phyloP scores from a whole-genome alignment of 768 basidiomycete species.

The Naematelia encephala region DNA sequence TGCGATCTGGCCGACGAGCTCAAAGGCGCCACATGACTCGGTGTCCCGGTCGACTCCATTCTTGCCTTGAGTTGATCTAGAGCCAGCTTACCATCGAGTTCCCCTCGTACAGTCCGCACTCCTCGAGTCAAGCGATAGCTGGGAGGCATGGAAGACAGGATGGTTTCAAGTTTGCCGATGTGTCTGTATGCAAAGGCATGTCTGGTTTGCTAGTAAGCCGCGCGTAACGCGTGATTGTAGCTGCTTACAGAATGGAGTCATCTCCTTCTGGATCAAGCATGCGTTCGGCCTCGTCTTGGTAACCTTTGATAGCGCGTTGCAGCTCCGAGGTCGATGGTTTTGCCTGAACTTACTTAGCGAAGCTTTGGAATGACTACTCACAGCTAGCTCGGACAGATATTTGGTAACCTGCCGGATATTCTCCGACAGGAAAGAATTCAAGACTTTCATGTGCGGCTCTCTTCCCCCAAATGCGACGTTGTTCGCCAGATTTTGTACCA shows the following conservation, averaged over 20 bases:
- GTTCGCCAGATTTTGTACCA: constrained; percentile 89
- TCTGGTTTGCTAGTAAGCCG: constrained; percentile 11
- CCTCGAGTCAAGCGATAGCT: constrained; percentile 10
- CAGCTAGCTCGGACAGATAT: constrained; percentile 43
- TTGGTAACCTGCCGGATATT: constrained; percentile 45
- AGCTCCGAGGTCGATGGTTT: constrained; percentile 32
- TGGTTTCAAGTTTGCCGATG: constrained; percentile 19
- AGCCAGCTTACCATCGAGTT: constrained; percentile 27
- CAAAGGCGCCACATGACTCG: constrained; percentile 18
- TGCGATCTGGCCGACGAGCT: constrained; percentile 23
- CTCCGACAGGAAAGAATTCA: constrained; percentile 64
- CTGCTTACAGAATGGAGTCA: constrained; percentile 31
- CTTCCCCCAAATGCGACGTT: constrained; percentile 84
- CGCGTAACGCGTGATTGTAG: not conserved
- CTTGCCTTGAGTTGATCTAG: constrained; percentile 19
- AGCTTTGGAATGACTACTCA: constrained; percentile 15
- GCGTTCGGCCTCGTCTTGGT: constrained; percentile 27
- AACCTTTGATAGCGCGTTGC: constrained; percentile 18
- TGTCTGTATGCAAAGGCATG: constrained; percentile 35
- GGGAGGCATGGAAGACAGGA: constrained; percentile 17
- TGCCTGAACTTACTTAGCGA: constrained; percentile 16
- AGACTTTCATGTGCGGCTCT: constrained; percentile 74
- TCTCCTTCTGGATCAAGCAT: constrained; percentile 34
- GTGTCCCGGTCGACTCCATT: constrained; percentile 29
- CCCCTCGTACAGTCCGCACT: constrained; percentile 12